phyloP scores from a whole-genome alignment of 2,329 filamentous ascomycete species.

The Paracorniculantispora psalliotae region DNA sequence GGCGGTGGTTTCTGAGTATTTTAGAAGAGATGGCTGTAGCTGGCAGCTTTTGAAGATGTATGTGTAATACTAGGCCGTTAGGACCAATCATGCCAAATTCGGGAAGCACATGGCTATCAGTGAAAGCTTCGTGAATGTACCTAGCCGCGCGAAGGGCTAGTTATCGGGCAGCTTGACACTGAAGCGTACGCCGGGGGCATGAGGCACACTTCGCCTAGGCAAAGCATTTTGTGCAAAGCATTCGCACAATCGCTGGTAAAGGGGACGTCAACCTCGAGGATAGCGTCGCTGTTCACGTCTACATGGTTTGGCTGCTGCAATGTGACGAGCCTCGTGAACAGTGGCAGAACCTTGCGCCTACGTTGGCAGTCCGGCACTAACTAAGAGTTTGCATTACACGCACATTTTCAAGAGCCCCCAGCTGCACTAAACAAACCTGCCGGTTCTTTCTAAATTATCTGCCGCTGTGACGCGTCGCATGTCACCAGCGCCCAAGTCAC shows the following conservation, averaged over 20 bases:
- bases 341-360: too few species aligned
- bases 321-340: too few species aligned
- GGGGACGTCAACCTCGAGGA: constrained; percentile 59
- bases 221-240: constrained; percentile 52
- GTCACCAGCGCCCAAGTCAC: not conserved
- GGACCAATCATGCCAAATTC: constrained; percentile 63
- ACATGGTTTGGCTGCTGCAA: too few species aligned
- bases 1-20: too few species aligned
- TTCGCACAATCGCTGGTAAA: constrained; percentile 63
- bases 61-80: constrained; percentile 61
- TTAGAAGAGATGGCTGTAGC: too few species aligned
- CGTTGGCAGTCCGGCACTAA: too few species aligned
- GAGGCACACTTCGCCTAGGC: constrained; percentile 62
- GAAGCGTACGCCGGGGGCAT: constrained; percentile 60
- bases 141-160: constrained; percentile 60
- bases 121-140: constrained; percentile 64
- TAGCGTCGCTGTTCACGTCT: constrained; percentile 43
- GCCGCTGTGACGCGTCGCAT: not conserved
- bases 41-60: too few species aligned
- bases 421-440: too few species aligned
- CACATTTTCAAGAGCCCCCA: not conserved
- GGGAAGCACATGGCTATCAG: constrained; percentile 59
- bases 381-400: not conserved
- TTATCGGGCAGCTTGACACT: constrained; percentile 30
- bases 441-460: too few species aligned